Evolutionary conservation across 306 rosid genomes (phyloP), one percentile per base, ranked within the genome.

Genomic region (Cucurbita ficifolia): DNA sequence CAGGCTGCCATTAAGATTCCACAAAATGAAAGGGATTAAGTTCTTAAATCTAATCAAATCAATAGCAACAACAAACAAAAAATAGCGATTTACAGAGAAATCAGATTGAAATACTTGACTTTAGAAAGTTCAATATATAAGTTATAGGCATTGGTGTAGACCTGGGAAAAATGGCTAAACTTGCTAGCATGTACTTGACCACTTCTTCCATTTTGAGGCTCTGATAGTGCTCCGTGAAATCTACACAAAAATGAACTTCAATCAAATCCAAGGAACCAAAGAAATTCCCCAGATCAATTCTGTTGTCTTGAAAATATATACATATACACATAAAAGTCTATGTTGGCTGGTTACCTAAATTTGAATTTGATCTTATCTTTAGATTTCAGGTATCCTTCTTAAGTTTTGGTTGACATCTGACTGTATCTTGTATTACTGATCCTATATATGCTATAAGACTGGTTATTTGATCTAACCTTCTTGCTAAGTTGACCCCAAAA

Each of bases 151-250:
- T 11, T 68, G 54, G 51, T 46, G 51, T 68, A 68, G 6, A 61
- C 55, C 73, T 21, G 35, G 19, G 73, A 8, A 22, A 68, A 68
- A 49, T 46, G 56, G 48, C 16, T 46, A 46, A 24, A 46, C 22
- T 49, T 46, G 56, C 73, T 46, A 68, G 22, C 22, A 13, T 14
- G 56, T 21, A 68, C 73, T 46, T 68, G 39, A 33, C 13, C 73
- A 68, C 56, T 46, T 22, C 36, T 68, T 68, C 56, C 73, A 45
- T 46, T 46, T 9, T 46, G 73, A 68, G 73, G 56, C 56, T 12
- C 73, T 46, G 55, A 68, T 21, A 24, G 16, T 46, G 73, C 73
- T 68, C 56, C 73, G 36, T 68, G 38, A 68, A 68, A 68, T 68
- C 73, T 68, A 40, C 56, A 67, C 13, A 45, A 43, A 68, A 13